Conservation (phyloP, 306 rosid genomes). For the Vicia faba region DNA sequence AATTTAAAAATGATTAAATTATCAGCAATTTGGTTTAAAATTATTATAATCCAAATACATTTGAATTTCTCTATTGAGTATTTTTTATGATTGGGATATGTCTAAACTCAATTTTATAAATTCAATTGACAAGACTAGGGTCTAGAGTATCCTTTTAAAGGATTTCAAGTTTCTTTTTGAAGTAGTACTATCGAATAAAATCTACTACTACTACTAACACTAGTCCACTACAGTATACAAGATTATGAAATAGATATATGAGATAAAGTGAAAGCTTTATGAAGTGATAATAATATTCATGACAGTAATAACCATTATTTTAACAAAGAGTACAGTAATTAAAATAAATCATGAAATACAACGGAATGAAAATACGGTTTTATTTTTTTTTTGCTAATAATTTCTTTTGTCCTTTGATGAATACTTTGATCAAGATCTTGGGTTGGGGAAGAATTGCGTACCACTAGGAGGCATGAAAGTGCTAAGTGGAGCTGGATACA, state of each 20-base stretch:
- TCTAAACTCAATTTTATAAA: too few species aligned
- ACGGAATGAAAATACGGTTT: background rate
- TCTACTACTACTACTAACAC: background rate
- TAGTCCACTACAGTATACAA: slow-evolving; percentile 13
- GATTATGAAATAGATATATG: slow-evolving; percentile 30
- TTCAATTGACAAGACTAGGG: too few species aligned
- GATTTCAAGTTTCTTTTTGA: too few species aligned
- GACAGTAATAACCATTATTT: background rate
- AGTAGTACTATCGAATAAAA: background rate
- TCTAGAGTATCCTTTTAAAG: too few species aligned
- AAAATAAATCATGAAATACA: slow-evolving; percentile 14
- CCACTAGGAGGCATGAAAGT: slow-evolving; percentile 86
- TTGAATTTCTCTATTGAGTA: too few species aligned
- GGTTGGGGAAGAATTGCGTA: slow-evolving; percentile 99
- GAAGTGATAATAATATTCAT: background rate
- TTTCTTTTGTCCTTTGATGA: slow-evolving; percentile 1
- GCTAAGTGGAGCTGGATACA: slow-evolving; percentile 71
- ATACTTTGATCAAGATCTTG: slow-evolving; percentile 72
- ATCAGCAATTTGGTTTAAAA: too few species aligned
- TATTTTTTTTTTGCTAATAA: background rate
- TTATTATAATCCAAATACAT: too few species aligned
- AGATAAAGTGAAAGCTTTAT: slow-evolving; percentile 13
- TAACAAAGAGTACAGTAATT: background rate
- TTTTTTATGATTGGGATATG: too few species aligned
- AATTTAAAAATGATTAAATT: too few species aligned